A percentile compares a stretch with the other conserved stretches of the same genome.
Conservation (phyloP, 208 protist genomes). For the Novymonas esmeraldas region DNA sequence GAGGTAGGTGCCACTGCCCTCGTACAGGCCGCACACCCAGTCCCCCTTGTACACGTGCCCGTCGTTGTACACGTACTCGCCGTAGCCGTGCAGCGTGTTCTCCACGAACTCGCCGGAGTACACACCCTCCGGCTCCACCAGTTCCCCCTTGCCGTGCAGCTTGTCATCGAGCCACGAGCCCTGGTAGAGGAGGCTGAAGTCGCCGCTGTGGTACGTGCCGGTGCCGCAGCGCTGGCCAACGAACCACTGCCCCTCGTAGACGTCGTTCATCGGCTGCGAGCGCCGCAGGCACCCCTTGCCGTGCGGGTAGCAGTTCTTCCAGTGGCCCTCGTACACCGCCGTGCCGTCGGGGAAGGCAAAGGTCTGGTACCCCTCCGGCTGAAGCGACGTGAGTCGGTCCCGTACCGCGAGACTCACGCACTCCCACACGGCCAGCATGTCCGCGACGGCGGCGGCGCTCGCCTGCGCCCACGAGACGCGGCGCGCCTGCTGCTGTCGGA, state of each 20-base stretch:
- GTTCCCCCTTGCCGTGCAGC: constrained; percentile 80
- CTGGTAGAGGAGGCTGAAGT: constrained; percentile 73
- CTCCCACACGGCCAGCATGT: constrained; percentile 53
- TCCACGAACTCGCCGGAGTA: constrained; percentile 84
- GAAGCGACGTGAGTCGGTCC: constrained; percentile 60
- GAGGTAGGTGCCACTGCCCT: constrained; percentile 79
- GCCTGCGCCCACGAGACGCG: constrained; percentile 46
- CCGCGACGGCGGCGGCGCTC: constrained; percentile 41
- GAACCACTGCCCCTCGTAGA: constrained; percentile 93
- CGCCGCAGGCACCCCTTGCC: constrained; percentile 76
- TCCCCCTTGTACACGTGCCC: constrained; percentile 92
- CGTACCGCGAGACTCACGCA: constrained; percentile 53
- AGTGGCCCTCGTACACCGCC: constrained; percentile 86
- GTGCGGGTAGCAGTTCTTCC: constrained; percentile 87
- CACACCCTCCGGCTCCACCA: constrained; percentile 81
- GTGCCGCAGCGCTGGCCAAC: constrained; percentile 72
- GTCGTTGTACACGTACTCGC: constrained; percentile 87
- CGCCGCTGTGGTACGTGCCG: constrained; percentile 60
- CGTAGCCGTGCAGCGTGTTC: constrained; percentile 80
- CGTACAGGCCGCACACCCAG: constrained; percentile 71
- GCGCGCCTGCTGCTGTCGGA: constrained; percentile 54
- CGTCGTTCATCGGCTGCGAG: constrained; percentile 44
- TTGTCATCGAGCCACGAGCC: constrained; percentile 85
- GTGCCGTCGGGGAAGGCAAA: constrained; percentile 84
- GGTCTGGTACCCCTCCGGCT: constrained; percentile 77